Conservation (phyloP, 164 flowering plant species). For the Tetracentron sinense region DNA sequence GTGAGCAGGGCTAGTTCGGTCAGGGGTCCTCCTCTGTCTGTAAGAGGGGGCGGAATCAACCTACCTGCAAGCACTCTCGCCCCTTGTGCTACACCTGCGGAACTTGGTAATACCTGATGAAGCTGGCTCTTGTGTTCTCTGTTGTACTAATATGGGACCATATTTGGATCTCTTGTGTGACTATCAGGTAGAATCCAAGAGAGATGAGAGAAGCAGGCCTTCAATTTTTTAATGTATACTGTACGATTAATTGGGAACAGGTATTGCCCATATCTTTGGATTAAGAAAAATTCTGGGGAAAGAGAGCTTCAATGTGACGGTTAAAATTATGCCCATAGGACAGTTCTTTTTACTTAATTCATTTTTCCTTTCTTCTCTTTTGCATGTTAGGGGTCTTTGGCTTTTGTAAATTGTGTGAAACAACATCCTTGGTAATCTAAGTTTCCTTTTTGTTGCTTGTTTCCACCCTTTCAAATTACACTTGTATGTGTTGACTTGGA, state of each 20-base stretch:
- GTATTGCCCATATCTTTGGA: not conserved
- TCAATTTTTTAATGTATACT: conserved; percentile 25
- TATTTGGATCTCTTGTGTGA: conserved; percentile 23
- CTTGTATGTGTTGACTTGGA: too few relatives aligned
- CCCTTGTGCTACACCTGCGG: conserved; percentile 43
- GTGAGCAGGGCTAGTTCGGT: conserved; percentile 45
- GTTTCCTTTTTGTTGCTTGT: not conserved
- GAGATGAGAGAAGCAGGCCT: conserved; percentile 27
- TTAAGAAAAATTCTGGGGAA: conserved; percentile 12
- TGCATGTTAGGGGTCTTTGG: not conserved
- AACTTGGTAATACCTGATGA: conserved; percentile 32
- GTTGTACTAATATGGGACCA: conserved; percentile 23
- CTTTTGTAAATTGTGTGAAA: conserved; percentile 5
- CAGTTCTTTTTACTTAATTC: conserved; percentile 2
- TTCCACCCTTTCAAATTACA: too few relatives aligned
- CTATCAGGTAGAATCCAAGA: conserved; percentile 25
- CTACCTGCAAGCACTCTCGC: conserved; percentile 45
- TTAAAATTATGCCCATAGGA: conserved; percentile 17
- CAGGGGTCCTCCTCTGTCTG: conserved; percentile 39
- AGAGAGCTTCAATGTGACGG: conserved; percentile 15
- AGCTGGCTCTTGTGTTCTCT: conserved; percentile 9
- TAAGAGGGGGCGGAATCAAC: conserved; percentile 54
- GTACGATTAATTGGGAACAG: conserved; percentile 25
- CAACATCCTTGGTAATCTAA: not conserved
- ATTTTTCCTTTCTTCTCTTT: not conserved